Evolutionary conservation across 2,329 filamentous ascomycete species (phyloP).

Genomic region (Talaromyces sp.): DNA sequence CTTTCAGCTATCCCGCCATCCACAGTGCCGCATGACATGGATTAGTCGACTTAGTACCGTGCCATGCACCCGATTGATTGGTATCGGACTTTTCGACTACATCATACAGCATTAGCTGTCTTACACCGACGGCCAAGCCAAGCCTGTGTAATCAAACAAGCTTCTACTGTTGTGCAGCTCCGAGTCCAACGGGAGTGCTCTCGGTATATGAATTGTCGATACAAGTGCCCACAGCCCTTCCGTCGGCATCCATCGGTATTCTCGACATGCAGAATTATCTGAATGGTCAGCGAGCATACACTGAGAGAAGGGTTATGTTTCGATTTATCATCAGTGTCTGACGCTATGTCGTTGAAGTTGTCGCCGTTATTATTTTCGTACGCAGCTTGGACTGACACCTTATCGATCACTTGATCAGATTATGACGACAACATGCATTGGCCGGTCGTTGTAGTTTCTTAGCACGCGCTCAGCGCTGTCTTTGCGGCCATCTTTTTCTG

Average conservation of each 20-base stretch:
- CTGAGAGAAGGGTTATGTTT: background rate
- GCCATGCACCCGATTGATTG: constrained; percentile 7
- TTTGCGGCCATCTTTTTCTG: background rate
- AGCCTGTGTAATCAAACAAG: background rate
- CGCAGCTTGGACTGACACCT: background rate
- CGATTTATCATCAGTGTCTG: background rate
- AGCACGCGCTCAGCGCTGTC: background rate
- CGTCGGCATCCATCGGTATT: background rate
- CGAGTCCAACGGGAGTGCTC: background rate
- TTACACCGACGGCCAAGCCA: background rate
- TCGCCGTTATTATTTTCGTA: background rate
- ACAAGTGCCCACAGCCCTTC: background rate
- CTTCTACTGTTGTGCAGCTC: background rate
- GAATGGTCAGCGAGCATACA: background rate
- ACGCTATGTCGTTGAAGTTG: background rate
- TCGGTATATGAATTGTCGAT: background rate
- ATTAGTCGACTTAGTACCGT: background rate
- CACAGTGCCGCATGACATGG: constrained; percentile 4
- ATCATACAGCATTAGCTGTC: background rate
- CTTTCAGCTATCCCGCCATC: background rate
- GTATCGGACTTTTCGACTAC: background rate
- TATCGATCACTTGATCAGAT: constrained; percentile 6
- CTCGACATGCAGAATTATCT: background rate
- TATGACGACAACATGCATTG: constrained; percentile 15
- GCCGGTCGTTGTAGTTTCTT: background rate